Evolutionary conservation across 352 stramenopile genomes (phyloP).

Genomic region (Globisporangium camurandrum): DNA sequence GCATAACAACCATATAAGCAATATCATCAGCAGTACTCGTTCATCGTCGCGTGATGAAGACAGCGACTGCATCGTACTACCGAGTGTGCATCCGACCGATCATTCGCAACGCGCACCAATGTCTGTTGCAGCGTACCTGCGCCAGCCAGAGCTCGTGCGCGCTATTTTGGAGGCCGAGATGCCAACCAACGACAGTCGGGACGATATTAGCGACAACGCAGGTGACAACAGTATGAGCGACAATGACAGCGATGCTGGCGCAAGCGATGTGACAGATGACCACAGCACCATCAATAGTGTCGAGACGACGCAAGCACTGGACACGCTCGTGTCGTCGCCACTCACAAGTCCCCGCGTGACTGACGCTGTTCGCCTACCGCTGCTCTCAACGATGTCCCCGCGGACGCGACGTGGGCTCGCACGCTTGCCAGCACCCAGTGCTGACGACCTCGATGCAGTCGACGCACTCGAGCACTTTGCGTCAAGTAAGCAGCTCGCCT

Average conservation of each 20-base stretch:
- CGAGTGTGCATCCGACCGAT: neutral
- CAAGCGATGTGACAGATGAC: too few species aligned
- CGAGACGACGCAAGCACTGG: too few species aligned
- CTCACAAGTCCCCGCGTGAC: neutral
- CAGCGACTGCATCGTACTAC: neutral
- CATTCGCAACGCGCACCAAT: constrained; percentile 6
- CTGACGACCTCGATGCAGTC: constrained; percentile 29
- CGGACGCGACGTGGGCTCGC: constrained; percentile 33
- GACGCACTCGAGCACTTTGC: constrained; percentile 33
- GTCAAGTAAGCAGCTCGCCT: constrained; percentile 16
- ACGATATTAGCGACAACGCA: too few species aligned
- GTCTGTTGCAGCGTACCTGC: constrained; percentile 31
- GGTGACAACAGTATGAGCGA: neutral
- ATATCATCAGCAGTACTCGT: neutral
- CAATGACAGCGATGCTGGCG: too few species aligned
- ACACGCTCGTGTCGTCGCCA: too few species aligned
- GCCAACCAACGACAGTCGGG: constrained; percentile 2
- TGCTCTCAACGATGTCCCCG: constrained; percentile 43
- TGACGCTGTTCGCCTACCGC: constrained; percentile 17
- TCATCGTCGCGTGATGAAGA: constrained; percentile 31
- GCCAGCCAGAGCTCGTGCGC: constrained; percentile 30
- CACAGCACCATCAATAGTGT: too few species aligned
- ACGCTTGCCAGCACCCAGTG: constrained; percentile 24
- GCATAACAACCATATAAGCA: constrained; percentile 5
- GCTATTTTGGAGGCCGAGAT: constrained; percentile 14